Evolutionary conservation across 2,329 filamentous ascomycete species (phyloP), one percentile per base, ranked within the genome.

Genomic region (Ramularia collo-cygni): DNA sequence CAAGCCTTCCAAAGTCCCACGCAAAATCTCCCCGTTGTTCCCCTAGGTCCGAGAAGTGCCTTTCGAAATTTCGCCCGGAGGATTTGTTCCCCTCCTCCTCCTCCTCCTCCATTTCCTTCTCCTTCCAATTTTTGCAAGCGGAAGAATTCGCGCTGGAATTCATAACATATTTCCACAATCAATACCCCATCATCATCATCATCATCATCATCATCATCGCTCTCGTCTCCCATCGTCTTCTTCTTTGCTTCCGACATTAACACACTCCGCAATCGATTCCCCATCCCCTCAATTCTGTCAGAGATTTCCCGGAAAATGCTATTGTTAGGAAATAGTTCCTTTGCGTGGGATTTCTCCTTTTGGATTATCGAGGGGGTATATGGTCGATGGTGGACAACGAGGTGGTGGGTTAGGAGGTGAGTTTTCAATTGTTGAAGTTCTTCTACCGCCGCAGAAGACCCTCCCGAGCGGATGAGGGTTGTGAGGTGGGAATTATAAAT

Each of bases 291-390:
- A 92, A 65, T 1, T 75, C 69, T 1, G 93, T 71, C 46, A n/a
- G n/a, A n/a, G n/a, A n/a, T n/a, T n/a, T n/a, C n/a, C n/a, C n/a
- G n/a, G n/a, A 95, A 81, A 4, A 86, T 70, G 1, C 79, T 84
- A 64, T 95, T 95, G 35, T 70, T 69, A 0, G 88, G 86, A 58
- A 88, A 94, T 5, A 66, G 58, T 0, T 54, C 52, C 15, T 92
- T 67, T 46, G 81, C 83, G 2, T 69, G 64, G 4, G 68, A 63
- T 1, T 95, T 64, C 9, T 80, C 67, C 6, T 72, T 63, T 30
- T 83, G 79, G 24, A 93, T 61, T 13, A 79, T 71, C 0, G 71
- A 66, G 4, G 85, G 82, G 37, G 81, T 80, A 62, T 84, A 87
- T 2, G 81, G 73, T 3, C 76, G 77, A 37, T 64, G 75, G 45